Evolutionary conservation across 768 basidiomycete species (phyloP), one percentile per base, ranked within the genome.

Genomic region (Coprinopsis marcescibilis): DNA sequence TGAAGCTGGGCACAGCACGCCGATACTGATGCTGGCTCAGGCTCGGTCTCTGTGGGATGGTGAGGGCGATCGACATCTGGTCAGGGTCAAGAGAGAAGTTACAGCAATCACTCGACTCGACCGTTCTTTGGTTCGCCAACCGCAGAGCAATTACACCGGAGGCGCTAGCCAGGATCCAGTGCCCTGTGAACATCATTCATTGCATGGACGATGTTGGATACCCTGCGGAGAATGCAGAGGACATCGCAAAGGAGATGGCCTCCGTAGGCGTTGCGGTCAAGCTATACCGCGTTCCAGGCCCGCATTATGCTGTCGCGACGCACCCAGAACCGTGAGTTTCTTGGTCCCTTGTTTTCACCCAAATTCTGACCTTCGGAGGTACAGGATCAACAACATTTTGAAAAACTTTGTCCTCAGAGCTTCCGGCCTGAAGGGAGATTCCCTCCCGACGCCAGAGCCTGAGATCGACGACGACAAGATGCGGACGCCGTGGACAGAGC

Each of bases 131-230:
- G 52, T 52, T 54, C 32, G 32, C 49, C 8, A 51, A 58, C 25
- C 49, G 58, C 20, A 38, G 45, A 30, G 42, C 45, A 1, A 42
- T 54, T 19, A 37, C 56, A 3, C 17, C 42, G 15, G 52, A 53
- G 12, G 33, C 45, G 3, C 46, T 62, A 4, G 33, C 33, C 25
- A 57, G 55, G 61, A 57, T 65, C 33, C 33, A 25, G 25, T 62
- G 62, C 17, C 60, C 63, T 0, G 55, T 65, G 10, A 40, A 46
- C n/a, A 50, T 69, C 27, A 58, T 69, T 10, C 60, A 64, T 33
- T 62, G 61, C 47, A 37, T 44, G 11, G 58, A 60, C 6, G 62
- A 65, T 46, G 48, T 67, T 21, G 64, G 58, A 7, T 69, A 69
- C 46, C 41, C 57, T 2, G 6, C 53, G 3, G 54, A 60, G 29